Base-by-base conservation (phyloP, 257 asterid species). In the Galeopsis tetrahit region DNA sequence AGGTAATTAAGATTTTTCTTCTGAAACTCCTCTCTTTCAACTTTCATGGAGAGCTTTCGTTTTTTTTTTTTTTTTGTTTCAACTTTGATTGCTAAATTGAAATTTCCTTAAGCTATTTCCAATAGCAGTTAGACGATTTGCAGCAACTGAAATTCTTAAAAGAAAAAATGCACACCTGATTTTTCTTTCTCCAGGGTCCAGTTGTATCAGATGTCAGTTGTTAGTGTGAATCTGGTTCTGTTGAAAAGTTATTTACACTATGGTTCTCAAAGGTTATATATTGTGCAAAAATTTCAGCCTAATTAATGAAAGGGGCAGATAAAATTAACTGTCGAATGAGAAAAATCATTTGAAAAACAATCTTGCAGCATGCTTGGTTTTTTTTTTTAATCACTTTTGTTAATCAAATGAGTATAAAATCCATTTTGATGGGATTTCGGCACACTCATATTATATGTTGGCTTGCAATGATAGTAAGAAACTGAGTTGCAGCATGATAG, bases 1-100 rank as follows among this genome's bases (percentile, higher is more conserved):
- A 90, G 97, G 98, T 92, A 77, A 59, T 56, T 52, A 32, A 46
- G 56, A 73, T 72, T 75, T 66, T 60, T 44, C 44, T 58, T 10
- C 38, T 35, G 46, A 69, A 40, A 33, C 76, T 63, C 64, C 52
- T 61, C n/a, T 57, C n/a, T 43, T n/a, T 56, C 8, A 56, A 34
- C n/a, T 43, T n/a, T 62, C 8, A 56, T 31, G 17, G 46, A 38
- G 75, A 52, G 60, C 33, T 31, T 11, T 11, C 38, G 6, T 17
- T 48, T 64, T 14, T 5, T 49, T 64, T 14, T 5, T 49, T 51
- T 71, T 10, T n/a, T 17, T 39, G 2, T 63, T 63, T 51, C 71
- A 17, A 48, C 55, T 59, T 62, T 42, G 40, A 34, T 28, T 73
- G 69, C 55, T 15, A 62, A 33, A 2, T 33, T 35, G 53, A 32